These are phyloP conservation scores for Komagataella populi DNA, from an alignment of 805 yeast genomes.

Conservation along the genomic window DNA sequence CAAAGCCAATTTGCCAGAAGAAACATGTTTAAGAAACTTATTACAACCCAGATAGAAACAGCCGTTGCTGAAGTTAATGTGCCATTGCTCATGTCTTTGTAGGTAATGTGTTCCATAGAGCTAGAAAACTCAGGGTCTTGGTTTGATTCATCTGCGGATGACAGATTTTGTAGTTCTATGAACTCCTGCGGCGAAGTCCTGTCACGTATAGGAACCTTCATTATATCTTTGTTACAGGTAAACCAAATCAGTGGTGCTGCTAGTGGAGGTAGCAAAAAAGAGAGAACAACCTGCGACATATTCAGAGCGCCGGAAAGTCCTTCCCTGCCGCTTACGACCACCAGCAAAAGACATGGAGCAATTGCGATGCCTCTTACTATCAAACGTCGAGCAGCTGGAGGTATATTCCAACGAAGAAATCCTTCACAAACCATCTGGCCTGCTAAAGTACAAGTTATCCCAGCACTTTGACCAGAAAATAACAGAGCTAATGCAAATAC, in stretches of 20 bases:
- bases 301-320: constrained; percentile 69
- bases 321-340: constrained; percentile 61
- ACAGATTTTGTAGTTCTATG: neutral
- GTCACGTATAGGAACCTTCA: constrained; percentile 15
- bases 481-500: constrained; percentile 81
- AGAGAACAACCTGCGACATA: constrained; percentile 70
- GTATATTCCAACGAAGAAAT: constrained; percentile 63
- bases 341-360: constrained; percentile 70
- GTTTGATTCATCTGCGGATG: neutral
- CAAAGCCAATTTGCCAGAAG: constrained; percentile 24
- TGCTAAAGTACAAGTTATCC: constrained; percentile 85
- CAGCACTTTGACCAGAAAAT: constrained; percentile 91
- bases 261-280: constrained; percentile 72
- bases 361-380: constrained; percentile 77
- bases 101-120: constrained; percentile 7
- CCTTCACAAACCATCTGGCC: constrained; percentile 94
- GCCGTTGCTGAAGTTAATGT: constrained; percentile 38
- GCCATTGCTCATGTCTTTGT: constrained; percentile 62
- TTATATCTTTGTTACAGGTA: constrained; percentile 43
- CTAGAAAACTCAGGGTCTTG: constrained; percentile 2
- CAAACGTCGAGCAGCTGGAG: constrained; percentile 72
- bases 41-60: constrained; percentile 51
- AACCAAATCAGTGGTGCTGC: constrained; percentile 81
- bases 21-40: constrained; percentile 60
- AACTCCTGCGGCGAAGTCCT: constrained; percentile 1